Conservation (phyloP, 1,139 yeast genomes). For the Candida sp. region DNA sequence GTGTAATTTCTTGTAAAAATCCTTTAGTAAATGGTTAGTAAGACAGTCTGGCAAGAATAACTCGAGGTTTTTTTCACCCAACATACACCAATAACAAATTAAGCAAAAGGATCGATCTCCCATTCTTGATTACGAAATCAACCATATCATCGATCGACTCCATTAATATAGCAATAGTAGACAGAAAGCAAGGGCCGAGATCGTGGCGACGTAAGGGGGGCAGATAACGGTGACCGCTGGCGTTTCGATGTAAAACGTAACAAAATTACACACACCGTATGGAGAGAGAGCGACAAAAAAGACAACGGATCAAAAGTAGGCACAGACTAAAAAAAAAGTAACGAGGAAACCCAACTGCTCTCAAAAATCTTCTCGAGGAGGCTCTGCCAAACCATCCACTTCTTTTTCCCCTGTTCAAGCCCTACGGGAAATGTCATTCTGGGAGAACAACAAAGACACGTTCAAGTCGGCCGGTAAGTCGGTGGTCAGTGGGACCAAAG, state of each 20-base stretch:
- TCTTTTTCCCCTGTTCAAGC: no score
- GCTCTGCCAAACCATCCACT: not conserved
- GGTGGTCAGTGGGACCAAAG: constrained; percentile 52
- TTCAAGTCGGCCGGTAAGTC: constrained; percentile 52
- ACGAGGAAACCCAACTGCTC: no score
- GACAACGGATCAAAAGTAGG: not conserved
- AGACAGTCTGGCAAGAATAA: not conserved
- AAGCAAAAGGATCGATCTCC: constrained; percentile 6
- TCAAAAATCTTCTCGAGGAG: no score
- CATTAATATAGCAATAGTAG: constrained; percentile 9
- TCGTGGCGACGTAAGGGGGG: not conserved
- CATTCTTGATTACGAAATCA: constrained; percentile 6
- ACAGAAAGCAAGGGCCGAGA: not conserved
- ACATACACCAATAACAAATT: constrained; percentile 12
- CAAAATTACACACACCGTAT: not conserved
- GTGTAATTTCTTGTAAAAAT: constrained; percentile 9
- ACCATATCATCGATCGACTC: constrained; percentile 12
- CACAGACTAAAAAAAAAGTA: no score
- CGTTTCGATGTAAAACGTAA: not conserved
- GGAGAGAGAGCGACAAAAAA: not conserved
- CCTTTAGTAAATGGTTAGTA: constrained; percentile 7
- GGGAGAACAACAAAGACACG: constrained; percentile 24
- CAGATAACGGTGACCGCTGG: not conserved
- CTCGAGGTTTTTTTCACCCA: no score
- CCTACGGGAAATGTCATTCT: not conserved